These are phyloP conservation scores for Pyrenophora graminea DNA, from an alignment of 2,329 filamentous ascomycete genomes.

Conservation along the genomic window DNA sequence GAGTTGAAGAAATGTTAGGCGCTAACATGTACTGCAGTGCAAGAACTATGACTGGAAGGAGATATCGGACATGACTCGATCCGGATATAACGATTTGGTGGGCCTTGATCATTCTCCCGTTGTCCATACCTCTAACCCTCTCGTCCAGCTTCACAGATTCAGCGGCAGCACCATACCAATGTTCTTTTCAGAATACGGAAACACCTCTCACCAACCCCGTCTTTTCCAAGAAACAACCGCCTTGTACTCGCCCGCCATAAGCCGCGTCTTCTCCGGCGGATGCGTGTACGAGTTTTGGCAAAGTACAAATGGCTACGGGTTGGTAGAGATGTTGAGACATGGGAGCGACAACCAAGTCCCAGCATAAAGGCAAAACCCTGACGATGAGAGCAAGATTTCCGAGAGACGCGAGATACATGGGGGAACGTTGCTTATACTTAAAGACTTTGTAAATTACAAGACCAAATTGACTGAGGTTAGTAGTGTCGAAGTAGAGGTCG, in stretches of 20 bases:
- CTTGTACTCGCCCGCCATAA: slow-evolving; percentile 14
- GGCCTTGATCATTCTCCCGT: not conserved
- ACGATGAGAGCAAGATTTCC: not conserved
- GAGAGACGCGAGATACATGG: not conserved
- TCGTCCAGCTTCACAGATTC: not conserved
- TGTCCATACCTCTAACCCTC: not conserved
- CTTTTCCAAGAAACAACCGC: slow-evolving; percentile 13
- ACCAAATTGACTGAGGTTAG: not conserved
- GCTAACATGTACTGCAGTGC: not conserved
- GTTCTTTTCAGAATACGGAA: slow-evolving; percentile 17
- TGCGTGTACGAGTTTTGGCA: slow-evolving; percentile 18
- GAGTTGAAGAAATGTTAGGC: not conserved
- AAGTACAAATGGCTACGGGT: slow-evolving; percentile 8
- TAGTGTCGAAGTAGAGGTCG: not conserved
- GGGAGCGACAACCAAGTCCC: not conserved
- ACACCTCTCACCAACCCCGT: not conserved
- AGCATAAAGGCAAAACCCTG: too few species aligned
- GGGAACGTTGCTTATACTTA: not conserved
- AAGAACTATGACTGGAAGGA: not conserved
- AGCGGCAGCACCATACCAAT: slow-evolving; percentile 6
- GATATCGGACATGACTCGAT: not conserved
- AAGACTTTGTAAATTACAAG: not conserved
- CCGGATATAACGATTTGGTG: not conserved
- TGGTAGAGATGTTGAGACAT: slow-evolving; percentile 5
- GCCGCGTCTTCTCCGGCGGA: slow-evolving; percentile 17